Evolutionary conservation across 192 early-diverging fungal species (phyloP), one percentile per base, ranked within the genome.

Genomic region (Rhizophagus sp.): DNA sequence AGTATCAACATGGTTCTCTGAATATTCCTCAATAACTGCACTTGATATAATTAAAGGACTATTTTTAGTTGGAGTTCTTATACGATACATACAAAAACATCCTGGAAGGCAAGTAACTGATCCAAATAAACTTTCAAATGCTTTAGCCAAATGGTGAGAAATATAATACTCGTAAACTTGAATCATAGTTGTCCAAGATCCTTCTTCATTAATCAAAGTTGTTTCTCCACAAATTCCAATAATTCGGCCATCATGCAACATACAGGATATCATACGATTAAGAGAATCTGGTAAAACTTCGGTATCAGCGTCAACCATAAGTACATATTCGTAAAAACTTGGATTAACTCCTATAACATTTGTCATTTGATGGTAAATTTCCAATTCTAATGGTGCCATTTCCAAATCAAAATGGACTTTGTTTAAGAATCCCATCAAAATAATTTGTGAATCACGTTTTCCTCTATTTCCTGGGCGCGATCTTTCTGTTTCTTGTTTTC

Each of bases 381-480:
- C 97, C 65, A 98, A 89, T 84, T 99, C 96, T n/a, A 99, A 87
- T 10, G 96, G 95, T 70, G 91, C 88, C 97, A 99, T 98, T 52
- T 91, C 88, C 41, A 92, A 82, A 76, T 97, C 94, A 85, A 95
- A 97, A 83, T 97, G 95, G 44, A 99, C 96, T 75, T 92, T 91
- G 82, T 92, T 96, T 63, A 99, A 85, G 88, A 97, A 99, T 68
- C 90, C 88, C 93, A 99, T 98, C 72, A 97, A 85, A 70, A 98
- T 90, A 81, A 99, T 88, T 86, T 99, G 97, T 52, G 97, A 98
- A 86, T 99, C 97, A 73, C 97, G 96, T 85, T 99, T 99, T 78
- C 97, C 97, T 73, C 97, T 89, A 84, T 99, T 99, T 44, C 97
- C 97, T 34, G 97, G 96, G n/a, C 92, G 90, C 49, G 87, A 88